Conservation (phyloP, 768 basidiomycete species). For the Lactarius tabidus region DNA sequence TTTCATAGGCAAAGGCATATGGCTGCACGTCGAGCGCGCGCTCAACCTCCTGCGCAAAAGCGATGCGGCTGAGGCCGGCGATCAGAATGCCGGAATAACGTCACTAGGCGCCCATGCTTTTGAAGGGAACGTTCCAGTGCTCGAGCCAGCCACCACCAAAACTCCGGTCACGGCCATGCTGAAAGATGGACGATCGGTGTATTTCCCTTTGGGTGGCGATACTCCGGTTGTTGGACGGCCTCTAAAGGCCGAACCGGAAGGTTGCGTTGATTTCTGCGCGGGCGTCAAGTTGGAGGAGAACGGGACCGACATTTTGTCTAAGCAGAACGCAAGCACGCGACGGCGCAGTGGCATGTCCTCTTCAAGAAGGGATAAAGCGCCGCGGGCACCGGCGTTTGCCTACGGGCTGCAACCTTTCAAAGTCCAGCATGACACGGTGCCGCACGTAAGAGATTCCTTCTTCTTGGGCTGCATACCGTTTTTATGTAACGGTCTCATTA, state of each 20-base stretch:
- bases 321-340: not conserved
- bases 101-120: too few species aligned
- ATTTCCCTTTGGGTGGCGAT: not conserved
- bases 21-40: too few species aligned
- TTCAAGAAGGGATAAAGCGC: conserved; percentile 11
- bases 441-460: not conserved
- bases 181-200: not conserved
- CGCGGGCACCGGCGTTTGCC: conserved; percentile 24
- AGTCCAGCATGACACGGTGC: conserved; percentile 35
- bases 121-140: not conserved
- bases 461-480: too few species aligned
- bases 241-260: too few species aligned
- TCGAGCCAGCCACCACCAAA: not conserved
- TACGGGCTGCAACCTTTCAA: conserved; percentile 52
- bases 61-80: too few species aligned
- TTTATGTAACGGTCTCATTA: too few species aligned
- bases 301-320: not conserved
- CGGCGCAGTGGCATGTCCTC: not conserved
- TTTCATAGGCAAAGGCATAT: conserved; percentile 62
- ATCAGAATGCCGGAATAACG: too few species aligned
- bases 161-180: not conserved
- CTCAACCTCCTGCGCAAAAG: too few species aligned
- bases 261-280: not conserved
- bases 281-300: not conserved
- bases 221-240: too few species aligned